phyloP scores from a whole-genome alignment of 768 basidiomycete genomes.

The Agaricus blazei region DNA sequence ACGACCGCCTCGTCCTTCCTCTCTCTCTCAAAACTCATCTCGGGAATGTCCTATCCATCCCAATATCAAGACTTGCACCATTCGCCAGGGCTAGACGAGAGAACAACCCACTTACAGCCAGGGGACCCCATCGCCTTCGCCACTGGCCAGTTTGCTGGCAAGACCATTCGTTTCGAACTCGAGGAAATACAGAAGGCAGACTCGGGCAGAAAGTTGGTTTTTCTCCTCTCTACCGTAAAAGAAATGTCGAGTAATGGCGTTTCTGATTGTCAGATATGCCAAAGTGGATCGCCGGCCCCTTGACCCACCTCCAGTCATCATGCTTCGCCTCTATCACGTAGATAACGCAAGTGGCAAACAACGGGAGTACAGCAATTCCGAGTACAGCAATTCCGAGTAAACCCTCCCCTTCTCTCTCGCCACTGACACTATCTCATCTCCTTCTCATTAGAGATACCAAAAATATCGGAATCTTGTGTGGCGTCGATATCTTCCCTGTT shows the following conservation, averaged over 20 bases:
- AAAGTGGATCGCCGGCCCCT: conserved; percentile 61
- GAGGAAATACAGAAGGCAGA: conserved; percentile 63
- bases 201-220: conserved; percentile 56
- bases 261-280: conserved; percentile 37
- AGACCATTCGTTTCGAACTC: conserved; percentile 46
- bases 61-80: conserved; percentile 25
- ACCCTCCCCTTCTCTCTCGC: conserved; percentile 7
- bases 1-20: neutral
- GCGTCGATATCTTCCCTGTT: conserved; percentile 66
- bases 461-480: conserved; percentile 60
- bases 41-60: conserved; percentile 5
- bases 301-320: conserved; percentile 57
- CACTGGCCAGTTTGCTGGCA: conserved; percentile 48
- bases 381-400: conserved; percentile 46
- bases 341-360: conserved; percentile 31
- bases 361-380: conserved; percentile 29
- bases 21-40: neutral
- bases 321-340: conserved; percentile 48
- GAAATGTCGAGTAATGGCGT: conserved; percentile 5
- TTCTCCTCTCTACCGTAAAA: conserved; percentile 2
- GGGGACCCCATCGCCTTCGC: conserved; percentile 41
- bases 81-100: conserved; percentile 18
- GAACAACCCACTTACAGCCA: conserved; percentile 4
- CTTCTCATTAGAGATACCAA: conserved; percentile 38
- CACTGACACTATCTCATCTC: neutral